Base-by-base conservation (phyloP, 2,329 filamentous ascomycete genomes). In the Sporothrix pallida region DNA sequence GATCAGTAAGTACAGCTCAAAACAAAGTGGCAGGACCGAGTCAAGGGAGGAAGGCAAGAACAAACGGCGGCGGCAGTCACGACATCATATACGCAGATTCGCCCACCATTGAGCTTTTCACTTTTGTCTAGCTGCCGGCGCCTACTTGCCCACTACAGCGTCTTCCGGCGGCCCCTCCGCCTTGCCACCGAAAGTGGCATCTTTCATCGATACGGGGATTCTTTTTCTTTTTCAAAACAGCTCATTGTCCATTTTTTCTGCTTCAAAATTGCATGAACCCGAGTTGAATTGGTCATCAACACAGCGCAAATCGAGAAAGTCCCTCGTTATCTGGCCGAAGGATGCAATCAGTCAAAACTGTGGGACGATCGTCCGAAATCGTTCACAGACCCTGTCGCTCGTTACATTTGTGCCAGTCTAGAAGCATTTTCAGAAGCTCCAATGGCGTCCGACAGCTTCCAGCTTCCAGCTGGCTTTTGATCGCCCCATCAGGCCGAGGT, bases 1-100 rank as follows among this genome's bases (percentile, higher is more conserved):
- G n/a, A 67, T 67, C 62, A 67, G 62, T 67, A 48, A 67, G n/a
- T 26, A 67, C 60, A 26, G 42, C 62, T 48, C 42, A 10, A 20
- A 67, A 20, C 20, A 26, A 12, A 6, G n/a, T 48, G 26, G 4
- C 62, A 48, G 6, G 48, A 65, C 20, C n/a, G 42, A 48, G 20
- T 44, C 23, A 65, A 20, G 42, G 20, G 13, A 42, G 60, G 37
- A 65, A 46, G 37, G 62, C 42, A 42, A 31, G 44, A 37, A 52
- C 6, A 44, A 37, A 52, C 6, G 46, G 46, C 15, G 7, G 15
- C 23, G 26, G 50, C 42, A n/a, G 69, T 8, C 54, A 62, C n/a
- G 37, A 62, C 69, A 62, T 62, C 69, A 70, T 68, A 68, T 52
- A 37, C 15, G 8, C 10, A 52, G 13, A 23, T 48, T 37, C 62